Conservation (phyloP, 768 basidiomycete species). For the Leccinum sublutescens region DNA sequence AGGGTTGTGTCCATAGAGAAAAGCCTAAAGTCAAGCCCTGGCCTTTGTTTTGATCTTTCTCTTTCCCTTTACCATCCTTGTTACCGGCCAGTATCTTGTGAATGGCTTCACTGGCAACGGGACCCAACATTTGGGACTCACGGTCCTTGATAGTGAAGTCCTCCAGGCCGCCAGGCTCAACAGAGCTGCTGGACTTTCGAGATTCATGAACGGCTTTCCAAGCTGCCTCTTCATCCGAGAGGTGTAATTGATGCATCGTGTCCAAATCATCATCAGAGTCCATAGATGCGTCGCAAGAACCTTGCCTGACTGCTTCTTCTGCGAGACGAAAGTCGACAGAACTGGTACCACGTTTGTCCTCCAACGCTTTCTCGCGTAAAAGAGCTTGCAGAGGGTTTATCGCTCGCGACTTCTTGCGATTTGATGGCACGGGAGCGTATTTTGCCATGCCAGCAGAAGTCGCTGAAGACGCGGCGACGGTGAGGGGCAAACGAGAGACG, state of each 20-base stretch:
- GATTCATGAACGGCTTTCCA: constrained; percentile 35
- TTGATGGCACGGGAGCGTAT: not conserved
- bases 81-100: constrained; percentile 45
- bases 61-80: constrained; percentile 30
- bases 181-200: constrained; percentile 19
- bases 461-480: constrained; percentile 8
- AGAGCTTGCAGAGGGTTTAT: constrained; percentile 56
- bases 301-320: constrained; percentile 39
- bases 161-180: constrained; percentile 15
- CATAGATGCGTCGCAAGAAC: constrained; percentile 24
- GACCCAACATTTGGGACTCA: constrained; percentile 28
- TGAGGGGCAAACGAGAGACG: constrained; percentile 12
- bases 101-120: constrained; percentile 41
- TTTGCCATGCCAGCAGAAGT: constrained; percentile 1
- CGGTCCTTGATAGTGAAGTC: constrained; percentile 39
- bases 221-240: constrained; percentile 41
- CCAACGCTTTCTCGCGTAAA: constrained; percentile 48
- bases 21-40: constrained; percentile 23
- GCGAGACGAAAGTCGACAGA: constrained; percentile 44
- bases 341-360: constrained; percentile 35
- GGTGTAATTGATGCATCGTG: constrained; percentile 8
- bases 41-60: constrained; percentile 25
- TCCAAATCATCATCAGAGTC: constrained; percentile 24
- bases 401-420: constrained; percentile 22
- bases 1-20: constrained; percentile 32